Evolutionary conservation across 306 rosid species (phyloP).

Genomic region (Cucurbita argyrosperma): DNA sequence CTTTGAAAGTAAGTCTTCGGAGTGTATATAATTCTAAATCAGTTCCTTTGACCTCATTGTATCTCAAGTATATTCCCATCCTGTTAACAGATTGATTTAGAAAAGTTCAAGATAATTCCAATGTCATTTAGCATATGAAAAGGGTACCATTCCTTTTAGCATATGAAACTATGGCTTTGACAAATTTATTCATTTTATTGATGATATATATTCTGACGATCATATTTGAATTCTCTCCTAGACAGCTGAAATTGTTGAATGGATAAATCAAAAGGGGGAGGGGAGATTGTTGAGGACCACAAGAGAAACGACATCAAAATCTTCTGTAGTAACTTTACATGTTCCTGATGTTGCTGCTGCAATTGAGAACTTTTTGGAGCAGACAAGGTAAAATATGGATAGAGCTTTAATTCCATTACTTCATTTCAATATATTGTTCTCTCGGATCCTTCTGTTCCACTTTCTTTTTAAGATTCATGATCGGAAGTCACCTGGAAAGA

Average conservation of each 20-base stretch:
- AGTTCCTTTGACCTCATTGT: neutral
- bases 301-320: conserved; percentile 24
- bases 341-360: conserved; percentile 98
- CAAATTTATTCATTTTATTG: neutral
- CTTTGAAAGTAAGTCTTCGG: neutral
- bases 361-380: conserved; percentile 86
- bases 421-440: conserved; percentile 5
- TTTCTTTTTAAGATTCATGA: conserved; percentile 48
- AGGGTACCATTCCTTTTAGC: neutral
- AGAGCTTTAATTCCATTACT: conserved; percentile 9
- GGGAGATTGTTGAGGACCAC: conserved; percentile 41
- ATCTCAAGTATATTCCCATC: neutral
- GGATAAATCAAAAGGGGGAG: conserved; percentile 78
- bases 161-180: neutral
- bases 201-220: neutral
- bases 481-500: conserved; percentile 52
- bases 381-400: conserved; percentile 61
- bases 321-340: conserved; percentile 18
- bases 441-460: conserved; percentile 12
- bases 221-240: conserved; percentile 8
- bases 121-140: neutral
- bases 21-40: neutral
- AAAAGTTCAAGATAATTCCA: neutral
- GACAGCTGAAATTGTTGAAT: conserved; percentile 76
- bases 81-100: neutral